Percentiles rank a stretch among this genome's conserved stretches.
Evolutionary conservation across 305 asterid genomes (phyloP).

Genomic region (Solanum hybrid): DNA sequence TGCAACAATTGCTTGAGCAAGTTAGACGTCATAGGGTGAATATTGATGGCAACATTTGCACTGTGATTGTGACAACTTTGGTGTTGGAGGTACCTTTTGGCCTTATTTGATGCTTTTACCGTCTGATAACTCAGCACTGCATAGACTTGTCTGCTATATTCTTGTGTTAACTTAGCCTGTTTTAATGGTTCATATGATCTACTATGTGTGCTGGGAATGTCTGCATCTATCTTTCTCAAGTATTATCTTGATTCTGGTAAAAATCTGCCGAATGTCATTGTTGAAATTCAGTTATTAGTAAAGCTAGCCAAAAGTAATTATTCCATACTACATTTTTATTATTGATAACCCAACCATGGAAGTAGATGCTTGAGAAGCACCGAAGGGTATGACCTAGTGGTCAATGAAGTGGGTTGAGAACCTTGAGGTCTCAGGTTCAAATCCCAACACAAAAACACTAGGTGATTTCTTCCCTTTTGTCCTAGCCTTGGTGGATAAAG

Average conservation of each 20-base stretch:
- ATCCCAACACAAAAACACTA: neutral
- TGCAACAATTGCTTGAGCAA: constrained; percentile 91
- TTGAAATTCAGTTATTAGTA: neutral
- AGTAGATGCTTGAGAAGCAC: neutral
- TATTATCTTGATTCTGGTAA: neutral
- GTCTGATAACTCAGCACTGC: neutral
- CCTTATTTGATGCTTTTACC: neutral
- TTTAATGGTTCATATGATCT: neutral
- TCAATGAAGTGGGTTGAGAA: neutral
- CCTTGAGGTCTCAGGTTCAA: neutral
- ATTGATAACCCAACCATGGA: neutral
- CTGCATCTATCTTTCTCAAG: neutral
- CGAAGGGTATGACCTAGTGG: neutral
- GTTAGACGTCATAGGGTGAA: constrained; percentile 83
- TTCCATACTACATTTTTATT: neutral
- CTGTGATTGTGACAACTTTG: constrained; percentile 77
- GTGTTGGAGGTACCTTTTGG: constrained; percentile 65
- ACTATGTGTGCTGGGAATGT: neutral
- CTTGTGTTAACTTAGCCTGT: neutral
- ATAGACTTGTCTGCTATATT: neutral
- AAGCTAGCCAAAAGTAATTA: neutral
- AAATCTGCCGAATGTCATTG: neutral
- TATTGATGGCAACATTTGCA: constrained; percentile 79
- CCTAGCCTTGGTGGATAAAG: neutral
- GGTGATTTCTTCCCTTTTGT: neutral